A percentile compares a stretch with the other conserved stretches of the same genome.
Evolutionary conservation across 1,139 yeast species (phyloP).

Genomic region (Magnusiomyces magnusii): DNA sequence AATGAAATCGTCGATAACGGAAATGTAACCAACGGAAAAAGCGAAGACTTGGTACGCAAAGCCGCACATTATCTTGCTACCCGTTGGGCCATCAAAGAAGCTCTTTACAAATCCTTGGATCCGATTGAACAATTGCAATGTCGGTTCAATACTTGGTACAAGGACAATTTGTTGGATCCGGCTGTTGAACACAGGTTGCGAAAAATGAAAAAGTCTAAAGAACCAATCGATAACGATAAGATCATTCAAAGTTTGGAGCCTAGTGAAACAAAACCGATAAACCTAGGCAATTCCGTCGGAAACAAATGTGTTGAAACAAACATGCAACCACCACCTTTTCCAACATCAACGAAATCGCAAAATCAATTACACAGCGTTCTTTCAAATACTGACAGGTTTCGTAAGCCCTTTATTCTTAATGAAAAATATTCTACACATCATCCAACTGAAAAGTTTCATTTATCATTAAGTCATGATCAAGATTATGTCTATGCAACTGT

Average conservation of each 20-base stretch:
- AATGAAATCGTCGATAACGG: neutral
- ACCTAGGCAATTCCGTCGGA: too few species aligned
- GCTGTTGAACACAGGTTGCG: neutral
- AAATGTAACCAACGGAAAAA: neutral
- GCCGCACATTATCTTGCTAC: slow-evolving; percentile 43
- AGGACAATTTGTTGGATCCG: slow-evolving; percentile 21
- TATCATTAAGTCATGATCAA: slow-evolving; percentile 61
- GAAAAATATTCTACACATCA: slow-evolving; percentile 19
- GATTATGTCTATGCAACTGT: slow-evolving; percentile 38
- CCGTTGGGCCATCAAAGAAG: slow-evolving; percentile 73
- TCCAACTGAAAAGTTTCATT: slow-evolving; percentile 43
- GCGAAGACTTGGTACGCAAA: neutral
- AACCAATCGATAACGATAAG: neutral
- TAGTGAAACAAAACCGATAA: neutral
- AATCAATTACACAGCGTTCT: too few species aligned
- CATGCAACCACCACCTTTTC: neutral
- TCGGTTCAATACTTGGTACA: slow-evolving; percentile 56
- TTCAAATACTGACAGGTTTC: slow-evolving; percentile 12
- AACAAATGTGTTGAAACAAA: neutral
- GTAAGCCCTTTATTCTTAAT: slow-evolving; percentile 36
- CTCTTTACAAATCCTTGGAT: slow-evolving; percentile 56
- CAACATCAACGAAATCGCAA: too few species aligned
- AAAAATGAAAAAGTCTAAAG: slow-evolving; percentile 14
- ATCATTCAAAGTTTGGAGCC: neutral
- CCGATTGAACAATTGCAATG: slow-evolving; percentile 43